Evolutionary conservation across 2,329 filamentous ascomycete species (phyloP), one percentile per base, ranked within the genome.

Genomic region (Fusarium duplospermum): DNA sequence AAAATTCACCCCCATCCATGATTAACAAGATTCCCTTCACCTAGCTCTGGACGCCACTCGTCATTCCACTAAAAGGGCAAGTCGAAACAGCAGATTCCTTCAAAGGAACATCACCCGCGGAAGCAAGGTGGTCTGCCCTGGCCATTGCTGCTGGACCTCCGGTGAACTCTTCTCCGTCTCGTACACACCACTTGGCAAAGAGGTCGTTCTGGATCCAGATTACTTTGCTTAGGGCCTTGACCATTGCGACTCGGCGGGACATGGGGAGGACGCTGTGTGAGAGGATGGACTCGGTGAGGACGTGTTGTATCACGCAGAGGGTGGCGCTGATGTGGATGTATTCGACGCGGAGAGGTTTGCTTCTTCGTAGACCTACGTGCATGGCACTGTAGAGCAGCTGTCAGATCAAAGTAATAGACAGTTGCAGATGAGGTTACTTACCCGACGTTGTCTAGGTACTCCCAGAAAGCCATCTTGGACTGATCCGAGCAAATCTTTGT

Each of bases 131-230:
- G n/a, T 52, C 47, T 4, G 24, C 47, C 29, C 22, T 35, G 24
- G 59, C 27, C 6, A 24, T 18, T 35, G 59, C 59, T 10, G 20
- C 35, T 3, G 47, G 22, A 24, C 35, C 45, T 14, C 61, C 61
- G 4, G 45, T 63, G 31, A 71, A 71, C 35, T 71, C 69, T 5
- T 71, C 69, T 4, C 69, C 69, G 22, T 71, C 69, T 24, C 69
- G n/a, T 18, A 71, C 69, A 13, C 62, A 71, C 69, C 69, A 71
- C 58, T 71, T 71, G 14, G 69, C 69, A 42, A 68, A 71, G 9
- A 71, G 65, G n/a, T 71, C 69, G 58, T 71, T 71, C 22, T 71
- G 69, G 40, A 71, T 71, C 69, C 69, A 71, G 57, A 71, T 71
- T 14, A 71, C 69, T 31, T 71, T 71, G 62, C 69, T 71, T 2